Conservation (phyloP, 371 early-diverging fungal species). For the Mortierella sp. region DNA sequence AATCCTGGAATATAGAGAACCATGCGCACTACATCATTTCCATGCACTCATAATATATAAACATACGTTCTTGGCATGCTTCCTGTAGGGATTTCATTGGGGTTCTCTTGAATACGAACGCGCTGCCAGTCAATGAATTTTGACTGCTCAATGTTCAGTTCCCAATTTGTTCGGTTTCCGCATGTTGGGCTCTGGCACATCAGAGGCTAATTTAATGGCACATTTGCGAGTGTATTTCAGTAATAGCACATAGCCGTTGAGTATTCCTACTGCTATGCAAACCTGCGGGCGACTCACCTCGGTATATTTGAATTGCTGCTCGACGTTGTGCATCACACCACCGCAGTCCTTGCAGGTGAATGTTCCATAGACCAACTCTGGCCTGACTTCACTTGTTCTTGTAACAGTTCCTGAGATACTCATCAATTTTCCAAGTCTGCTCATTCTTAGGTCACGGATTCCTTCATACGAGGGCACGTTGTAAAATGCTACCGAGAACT, state of each 20-base stretch:
- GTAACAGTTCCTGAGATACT: slow-evolving; percentile 98
- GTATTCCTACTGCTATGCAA: background rate
- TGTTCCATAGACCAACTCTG: slow-evolving; percentile 95
- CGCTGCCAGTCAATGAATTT: slow-evolving; percentile 99
- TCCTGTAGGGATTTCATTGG: slow-evolving; percentile 98
- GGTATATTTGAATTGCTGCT: slow-evolving; percentile 98
- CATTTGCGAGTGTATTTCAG: background rate
- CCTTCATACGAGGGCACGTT: slow-evolving; percentile 73
- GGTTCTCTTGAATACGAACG: slow-evolving; percentile 97
- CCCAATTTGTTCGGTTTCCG: slow-evolving; percentile 87
- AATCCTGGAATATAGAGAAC: background rate
- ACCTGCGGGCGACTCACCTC: slow-evolving; percentile 68
- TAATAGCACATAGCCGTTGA: background rate
- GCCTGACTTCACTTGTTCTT: slow-evolving; percentile 97
- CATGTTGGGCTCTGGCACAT: slow-evolving; percentile 94
- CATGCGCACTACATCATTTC: background rate
- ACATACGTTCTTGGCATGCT: slow-evolving; percentile 95
- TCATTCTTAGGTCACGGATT: slow-evolving; percentile 91
- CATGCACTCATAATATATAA: background rate
- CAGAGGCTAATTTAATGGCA: slow-evolving; percentile 72
- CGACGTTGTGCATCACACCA: slow-evolving; percentile 84
- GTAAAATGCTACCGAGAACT: slow-evolving; percentile 85
- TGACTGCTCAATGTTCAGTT: slow-evolving; percentile 86
- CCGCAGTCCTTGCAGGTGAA: slow-evolving; percentile 96
- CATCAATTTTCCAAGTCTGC: slow-evolving; percentile 89